These are phyloP conservation scores for Penicillium aurantiogriseum DNA, from an alignment of 2,329 filamentous ascomycete species.

Conservation along the genomic window DNA sequence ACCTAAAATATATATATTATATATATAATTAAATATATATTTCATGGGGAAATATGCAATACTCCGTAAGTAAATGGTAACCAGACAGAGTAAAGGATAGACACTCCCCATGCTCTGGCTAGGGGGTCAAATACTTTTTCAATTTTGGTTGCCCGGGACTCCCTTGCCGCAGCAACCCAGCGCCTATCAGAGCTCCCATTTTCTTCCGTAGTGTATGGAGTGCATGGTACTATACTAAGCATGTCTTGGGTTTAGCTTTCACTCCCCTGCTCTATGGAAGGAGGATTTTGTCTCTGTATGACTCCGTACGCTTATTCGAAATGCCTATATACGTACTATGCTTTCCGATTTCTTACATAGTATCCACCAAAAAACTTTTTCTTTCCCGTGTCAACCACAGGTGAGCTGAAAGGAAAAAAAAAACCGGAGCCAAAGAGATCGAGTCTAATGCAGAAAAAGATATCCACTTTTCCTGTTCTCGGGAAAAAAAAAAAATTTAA, in stretches of 20 bases:
- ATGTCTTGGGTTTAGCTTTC: slow-evolving; percentile 4
- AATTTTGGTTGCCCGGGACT: slow-evolving; percentile 36
- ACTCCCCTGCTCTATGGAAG: slow-evolving; percentile 1
- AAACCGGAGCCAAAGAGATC: slow-evolving; percentile 31
- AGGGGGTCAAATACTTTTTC: slow-evolving; percentile 13
- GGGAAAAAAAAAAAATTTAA: slow-evolving; percentile 37
- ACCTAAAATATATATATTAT: neutral
- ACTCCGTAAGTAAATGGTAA: neutral
- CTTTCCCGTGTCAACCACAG: slow-evolving; percentile 18
- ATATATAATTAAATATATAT: too few relatives aligned
- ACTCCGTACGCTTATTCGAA: too few relatives aligned
- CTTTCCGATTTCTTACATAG: neutral
- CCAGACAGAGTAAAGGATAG: slow-evolving; percentile 7
- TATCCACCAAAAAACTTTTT: slow-evolving; percentile 20
- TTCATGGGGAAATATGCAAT: neutral
- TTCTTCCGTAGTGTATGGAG: too few relatives aligned
- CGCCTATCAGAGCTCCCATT: slow-evolving; percentile 31
- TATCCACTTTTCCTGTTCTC: slow-evolving; percentile 31
- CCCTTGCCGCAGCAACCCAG: slow-evolving; percentile 40
- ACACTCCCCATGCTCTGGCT: slow-evolving; percentile 7
- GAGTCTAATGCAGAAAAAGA: slow-evolving; percentile 27
- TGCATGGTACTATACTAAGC: too few relatives aligned
- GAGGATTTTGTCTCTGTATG: slow-evolving; percentile 8
- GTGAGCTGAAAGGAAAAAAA: slow-evolving; percentile 24
- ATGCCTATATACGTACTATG: too few relatives aligned